Evolutionary conservation across 345 rosid species (phyloP), one percentile per base, ranked within the genome.

Genomic region (Crucihimalaya himalaica): DNA sequence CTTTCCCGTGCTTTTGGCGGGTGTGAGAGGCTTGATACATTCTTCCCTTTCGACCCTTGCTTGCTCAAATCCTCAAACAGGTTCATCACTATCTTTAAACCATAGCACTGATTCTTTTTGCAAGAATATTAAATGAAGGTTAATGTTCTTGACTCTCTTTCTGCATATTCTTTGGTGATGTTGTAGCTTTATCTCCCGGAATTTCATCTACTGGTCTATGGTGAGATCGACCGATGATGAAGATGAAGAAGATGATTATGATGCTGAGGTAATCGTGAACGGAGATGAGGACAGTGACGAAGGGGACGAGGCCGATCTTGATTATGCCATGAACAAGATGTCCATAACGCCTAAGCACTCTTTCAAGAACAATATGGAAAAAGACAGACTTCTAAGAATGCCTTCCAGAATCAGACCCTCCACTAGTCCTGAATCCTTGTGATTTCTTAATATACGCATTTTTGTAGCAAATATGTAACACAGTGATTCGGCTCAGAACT

Each of bases 31-130:
- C 91, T 94, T 47, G 96, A 91, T 74, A 86, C 83, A 74, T 94
- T 94, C 82, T 94, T 94, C 69, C 98, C 98, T 6, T 94, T 89
- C 56, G 98, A 94, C 69, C 98, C 97, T 4, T 89, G 92, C 69
- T 81, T 91, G 85, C 77, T 94, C 73, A 84, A 84, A 78, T 76
- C 47, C 50, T 76, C 86, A 13, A 90, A 91, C 87, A 88, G 96
- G 97, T 94, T 42, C 16, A 15, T 42, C 46, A 14, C 18, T 42
- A 42, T 42, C 16, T 15, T 5, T 14, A 37, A 6, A 29, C 68
- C 55, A 57, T 32, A 35, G 15, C 51, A 15, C 28, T 32, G 42
- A 51, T 45, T 45, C 1, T 11, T 8, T 8, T 35, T 16, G 4
- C 21, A 19, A 18, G 32, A 1, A 12, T 48, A 20, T 14, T 20